Base-by-base conservation (phyloP, 2,329 filamentous ascomycete species). In the Arthrobotrys megalospora region DNA sequence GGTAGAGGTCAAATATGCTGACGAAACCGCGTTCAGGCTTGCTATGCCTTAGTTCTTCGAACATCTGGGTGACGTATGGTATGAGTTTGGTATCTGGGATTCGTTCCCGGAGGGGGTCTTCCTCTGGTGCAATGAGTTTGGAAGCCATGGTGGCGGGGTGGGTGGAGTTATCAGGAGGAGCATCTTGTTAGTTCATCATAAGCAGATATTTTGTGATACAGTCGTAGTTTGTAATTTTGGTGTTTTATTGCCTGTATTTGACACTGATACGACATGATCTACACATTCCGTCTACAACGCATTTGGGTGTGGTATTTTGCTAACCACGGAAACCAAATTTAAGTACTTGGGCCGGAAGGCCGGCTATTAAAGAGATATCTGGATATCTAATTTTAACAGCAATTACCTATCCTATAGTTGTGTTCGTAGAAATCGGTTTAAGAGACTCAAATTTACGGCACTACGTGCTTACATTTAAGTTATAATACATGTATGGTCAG, bases 101-200 rank as follows among this genome's bases (percentile, higher is more conserved):
- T 8, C 34, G 16, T 60, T 14, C 2, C 2, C 21, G 6, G 34
- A 16, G 6, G 34, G 36, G 6, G 53, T 60, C 34, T 41, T 60
- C 53, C 1, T 60, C 34, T 21, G 52, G 32, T 2, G n/a, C 19
- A 6, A 60, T 12, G 34, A 28, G 2, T 2, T 12, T 12, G 53
- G 53, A 60, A 11, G 53, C 53, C 53, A 60, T 60, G 53, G 53
- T 11, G 34, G 53, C n/a, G 53, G 16, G 6, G 7, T 38, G 28
- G 53, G 34, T 60, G 36, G 36, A 5, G 10, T 19, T 60, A 60
- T 2, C 14, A 34, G 53, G n/a, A 43, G 41, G 36, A 7, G 21
- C 53, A 60, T 60, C 34, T 5, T 5, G 24, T 5, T 28, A 28
- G 21, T 16, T 4, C 8, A n/a, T 8, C 12, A 2, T 8, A 7